These are phyloP conservation scores for Polymyxa betae DNA, from an alignment of 208 protist genomes.

Conservation along the genomic window DNA sequence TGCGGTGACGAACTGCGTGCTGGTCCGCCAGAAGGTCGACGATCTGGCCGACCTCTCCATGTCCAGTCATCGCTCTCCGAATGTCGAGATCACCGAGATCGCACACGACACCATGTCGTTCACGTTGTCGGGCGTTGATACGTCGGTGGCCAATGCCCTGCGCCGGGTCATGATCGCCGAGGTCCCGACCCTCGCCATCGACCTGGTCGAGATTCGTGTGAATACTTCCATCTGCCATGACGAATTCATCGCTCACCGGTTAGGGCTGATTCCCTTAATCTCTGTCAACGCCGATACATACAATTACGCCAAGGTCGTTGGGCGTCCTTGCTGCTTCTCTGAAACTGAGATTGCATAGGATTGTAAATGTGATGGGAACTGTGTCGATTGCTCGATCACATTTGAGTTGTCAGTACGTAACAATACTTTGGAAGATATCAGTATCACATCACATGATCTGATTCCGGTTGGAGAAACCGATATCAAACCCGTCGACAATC, in stretches of 20 bases:
- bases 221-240: constrained; percentile 90
- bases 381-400: constrained; percentile 37
- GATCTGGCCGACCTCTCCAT: not conserved
- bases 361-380: constrained; percentile 56
- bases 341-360: not conserved
- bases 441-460: constrained; percentile 30
- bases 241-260: constrained; percentile 97
- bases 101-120: constrained; percentile 77
- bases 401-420: constrained; percentile 48
- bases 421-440: constrained; percentile 34
- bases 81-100: constrained; percentile 62
- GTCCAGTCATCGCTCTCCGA: not conserved
- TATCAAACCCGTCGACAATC: constrained; percentile 13
- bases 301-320: not conserved
- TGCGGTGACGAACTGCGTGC: no score
- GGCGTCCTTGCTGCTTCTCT: not conserved
- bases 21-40: no score
- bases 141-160: constrained; percentile 92
- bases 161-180: constrained; percentile 97
- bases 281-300: constrained; percentile 42
- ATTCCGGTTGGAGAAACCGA: constrained; percentile 30
- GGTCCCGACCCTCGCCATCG: constrained; percentile 95
- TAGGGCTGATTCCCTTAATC: constrained; percentile 95
- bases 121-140: constrained; percentile 82
- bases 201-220: constrained; percentile 88